A percentile compares a stretch with the other conserved stretches of the same genome.
Conservation (phyloP, 345 rosid genomes). For the Linum trigynum region DNA sequence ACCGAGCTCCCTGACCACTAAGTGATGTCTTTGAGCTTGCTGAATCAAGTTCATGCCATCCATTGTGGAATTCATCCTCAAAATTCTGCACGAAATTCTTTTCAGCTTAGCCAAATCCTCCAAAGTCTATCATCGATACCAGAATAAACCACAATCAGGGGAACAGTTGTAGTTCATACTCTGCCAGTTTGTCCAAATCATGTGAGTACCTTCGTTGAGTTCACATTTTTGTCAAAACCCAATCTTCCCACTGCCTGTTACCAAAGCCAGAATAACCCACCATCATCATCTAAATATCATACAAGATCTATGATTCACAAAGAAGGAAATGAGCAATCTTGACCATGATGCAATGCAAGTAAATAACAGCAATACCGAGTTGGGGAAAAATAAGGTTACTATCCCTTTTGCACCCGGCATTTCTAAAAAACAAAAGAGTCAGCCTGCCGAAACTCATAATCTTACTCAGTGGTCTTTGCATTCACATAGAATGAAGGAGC, state of each 20-base stretch:
- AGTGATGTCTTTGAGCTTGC: slow-evolving; percentile 91
- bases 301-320: neutral
- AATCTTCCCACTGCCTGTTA: neutral
- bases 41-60: slow-evolving; percentile 96
- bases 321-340: neutral
- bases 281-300: neutral
- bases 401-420: too few relatives aligned
- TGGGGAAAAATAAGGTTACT: too few relatives aligned
- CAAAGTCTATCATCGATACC: neutral
- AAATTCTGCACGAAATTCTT: slow-evolving; percentile 84
- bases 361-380: neutral
- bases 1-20: slow-evolving; percentile 83
- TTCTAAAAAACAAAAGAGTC: too few relatives aligned
- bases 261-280: neutral
- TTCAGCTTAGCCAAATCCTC: neutral
- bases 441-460: too few relatives aligned
- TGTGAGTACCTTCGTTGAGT: neutral
- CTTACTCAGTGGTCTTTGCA: too few relatives aligned
- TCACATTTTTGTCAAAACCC: neutral
- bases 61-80: slow-evolving; percentile 90
- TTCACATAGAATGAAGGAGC: too few relatives aligned
- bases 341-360: neutral
- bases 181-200: neutral
- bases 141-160: neutral
- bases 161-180: too few relatives aligned